phyloP scores from a whole-genome alignment of 208 protist species.

The Strigomonas galati region DNA sequence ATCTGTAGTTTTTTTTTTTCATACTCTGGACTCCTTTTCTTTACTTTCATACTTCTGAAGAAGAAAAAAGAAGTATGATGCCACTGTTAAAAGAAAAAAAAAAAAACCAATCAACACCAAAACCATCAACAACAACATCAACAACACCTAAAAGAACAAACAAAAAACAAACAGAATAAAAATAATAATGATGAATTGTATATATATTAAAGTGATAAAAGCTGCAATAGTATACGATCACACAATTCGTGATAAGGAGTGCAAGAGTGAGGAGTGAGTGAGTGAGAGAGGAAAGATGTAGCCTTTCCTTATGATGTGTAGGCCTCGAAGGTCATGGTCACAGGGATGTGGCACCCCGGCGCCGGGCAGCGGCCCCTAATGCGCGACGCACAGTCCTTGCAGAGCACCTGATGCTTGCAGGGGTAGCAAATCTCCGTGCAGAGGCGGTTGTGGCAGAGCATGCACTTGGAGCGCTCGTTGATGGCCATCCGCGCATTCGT shows the following conservation, averaged over 20 bases:
- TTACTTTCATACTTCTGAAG: too few species aligned
- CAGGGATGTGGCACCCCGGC: slow-evolving; percentile 44
- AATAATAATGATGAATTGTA: not conserved
- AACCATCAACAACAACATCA: not conserved
- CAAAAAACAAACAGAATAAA: slow-evolving; percentile 1
- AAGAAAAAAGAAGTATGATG: not conserved
- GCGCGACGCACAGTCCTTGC: slow-evolving; percentile 69
- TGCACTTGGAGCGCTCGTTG: slow-evolving; percentile 83
- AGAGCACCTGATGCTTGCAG: slow-evolving; percentile 87
- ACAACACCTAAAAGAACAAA: not conserved
- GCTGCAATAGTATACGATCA: too few species aligned
- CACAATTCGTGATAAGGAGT: too few species aligned
- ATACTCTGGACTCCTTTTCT: too few species aligned
- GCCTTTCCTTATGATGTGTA: slow-evolving; percentile 40
- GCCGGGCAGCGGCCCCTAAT: slow-evolving; percentile 68
- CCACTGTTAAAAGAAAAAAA: not conserved
- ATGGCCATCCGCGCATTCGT: slow-evolving; percentile 67
- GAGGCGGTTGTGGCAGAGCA: slow-evolving; percentile 62
- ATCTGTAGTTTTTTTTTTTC: too few species aligned
- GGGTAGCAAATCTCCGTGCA: slow-evolving; percentile 89
- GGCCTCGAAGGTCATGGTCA: slow-evolving; percentile 71
- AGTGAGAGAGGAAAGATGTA: not conserved
- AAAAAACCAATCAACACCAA: not conserved
- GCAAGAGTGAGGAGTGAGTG: not conserved
- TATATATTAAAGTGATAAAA: not conserved